Conservation (phyloP, 2,329 filamentous ascomycete genomes). For the Microcyclospora pomicola region DNA sequence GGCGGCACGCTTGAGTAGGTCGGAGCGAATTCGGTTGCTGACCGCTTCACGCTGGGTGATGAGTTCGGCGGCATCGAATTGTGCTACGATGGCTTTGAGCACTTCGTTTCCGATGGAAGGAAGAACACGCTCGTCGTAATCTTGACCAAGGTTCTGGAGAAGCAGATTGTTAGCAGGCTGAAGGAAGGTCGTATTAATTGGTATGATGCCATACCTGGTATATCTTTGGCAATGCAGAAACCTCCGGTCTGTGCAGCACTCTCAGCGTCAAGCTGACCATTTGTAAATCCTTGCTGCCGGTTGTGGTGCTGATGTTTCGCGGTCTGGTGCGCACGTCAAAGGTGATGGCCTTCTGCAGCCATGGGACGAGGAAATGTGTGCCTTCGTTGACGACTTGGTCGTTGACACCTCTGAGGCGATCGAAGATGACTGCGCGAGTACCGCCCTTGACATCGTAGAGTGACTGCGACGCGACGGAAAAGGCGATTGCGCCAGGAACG, state of each 20-base stretch:
- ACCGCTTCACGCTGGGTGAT: constrained; percentile 98
- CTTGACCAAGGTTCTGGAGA: constrained; percentile 75
- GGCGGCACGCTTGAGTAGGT: constrained; percentile 79
- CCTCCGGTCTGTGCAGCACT: constrained; percentile 87
- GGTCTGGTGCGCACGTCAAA: constrained; percentile 98
- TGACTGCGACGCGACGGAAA: constrained; percentile 57
- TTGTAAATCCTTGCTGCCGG: constrained; percentile 96
- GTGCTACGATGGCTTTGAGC: constrained; percentile 40
- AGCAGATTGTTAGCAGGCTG: neutral
- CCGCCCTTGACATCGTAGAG: constrained; percentile 97
- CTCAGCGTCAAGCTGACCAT: constrained; percentile 98
- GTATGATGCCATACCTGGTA: constrained; percentile 60
- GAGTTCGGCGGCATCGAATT: constrained; percentile 45
- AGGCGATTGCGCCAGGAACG: constrained; percentile 57
- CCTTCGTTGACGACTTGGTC: constrained; percentile 88
- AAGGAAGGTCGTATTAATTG: neutral
- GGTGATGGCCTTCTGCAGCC: constrained; percentile 86
- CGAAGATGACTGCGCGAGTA: constrained; percentile 92
- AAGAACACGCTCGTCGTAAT: constrained; percentile 67
- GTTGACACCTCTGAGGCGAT: constrained; percentile 81
- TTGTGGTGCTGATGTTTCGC: constrained; percentile 92
- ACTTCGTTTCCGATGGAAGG: constrained; percentile 43
- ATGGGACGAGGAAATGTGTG: constrained; percentile 90
- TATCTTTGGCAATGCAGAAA: constrained; percentile 86
- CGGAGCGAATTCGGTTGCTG: constrained; percentile 80